phyloP scores from a whole-genome alignment of 306 rosid species.

The Medicago ruthenica region DNA sequence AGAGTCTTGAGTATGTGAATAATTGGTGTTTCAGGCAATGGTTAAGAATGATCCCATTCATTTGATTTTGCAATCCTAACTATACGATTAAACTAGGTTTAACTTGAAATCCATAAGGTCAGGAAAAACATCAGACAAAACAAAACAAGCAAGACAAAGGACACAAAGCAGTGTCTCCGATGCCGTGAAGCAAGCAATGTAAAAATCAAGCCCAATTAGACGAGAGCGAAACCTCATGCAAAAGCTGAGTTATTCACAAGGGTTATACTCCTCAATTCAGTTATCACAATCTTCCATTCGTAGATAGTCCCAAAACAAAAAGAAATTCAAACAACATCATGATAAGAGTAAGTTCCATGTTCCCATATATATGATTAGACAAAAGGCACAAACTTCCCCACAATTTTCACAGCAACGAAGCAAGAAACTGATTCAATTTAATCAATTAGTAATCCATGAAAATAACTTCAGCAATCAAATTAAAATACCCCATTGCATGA shows the following conservation, averaged over 20 bases:
- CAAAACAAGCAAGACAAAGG: constrained; percentile 16
- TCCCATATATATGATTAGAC: neutral
- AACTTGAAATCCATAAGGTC: constrained; percentile 42
- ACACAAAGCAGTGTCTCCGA: constrained; percentile 33
- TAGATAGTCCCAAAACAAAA: constrained; percentile 13
- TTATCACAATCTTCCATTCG: neutral
- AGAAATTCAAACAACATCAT: constrained; percentile 15
- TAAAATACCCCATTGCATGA: constrained; percentile 15
- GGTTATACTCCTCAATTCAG: constrained; percentile 8
- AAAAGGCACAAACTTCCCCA: constrained; percentile 29
- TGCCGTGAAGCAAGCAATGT: constrained; percentile 43
- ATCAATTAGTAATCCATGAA: constrained; percentile 18
- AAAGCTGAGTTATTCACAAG: neutral
- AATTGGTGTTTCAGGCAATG: constrained; percentile 26
- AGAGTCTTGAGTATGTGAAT: neutral
- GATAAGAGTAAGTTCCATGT: constrained; percentile 15
- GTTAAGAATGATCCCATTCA: constrained; percentile 65
- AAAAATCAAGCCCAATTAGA: constrained; percentile 40
- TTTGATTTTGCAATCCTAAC: constrained; percentile 53
- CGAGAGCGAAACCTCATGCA: neutral
- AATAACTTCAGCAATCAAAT: constrained; percentile 17
- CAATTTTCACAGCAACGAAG: constrained; percentile 46
- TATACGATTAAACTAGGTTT: constrained; percentile 49
- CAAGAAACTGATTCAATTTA: constrained; percentile 28
- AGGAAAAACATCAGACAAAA: constrained; percentile 30